A percentile compares a stretch with the other conserved stretches of the same genome.
These are phyloP conservation scores for Globisporangium echinulatum DNA, from an alignment of 352 stramenopile genomes.

Conservation along the genomic window DNA sequence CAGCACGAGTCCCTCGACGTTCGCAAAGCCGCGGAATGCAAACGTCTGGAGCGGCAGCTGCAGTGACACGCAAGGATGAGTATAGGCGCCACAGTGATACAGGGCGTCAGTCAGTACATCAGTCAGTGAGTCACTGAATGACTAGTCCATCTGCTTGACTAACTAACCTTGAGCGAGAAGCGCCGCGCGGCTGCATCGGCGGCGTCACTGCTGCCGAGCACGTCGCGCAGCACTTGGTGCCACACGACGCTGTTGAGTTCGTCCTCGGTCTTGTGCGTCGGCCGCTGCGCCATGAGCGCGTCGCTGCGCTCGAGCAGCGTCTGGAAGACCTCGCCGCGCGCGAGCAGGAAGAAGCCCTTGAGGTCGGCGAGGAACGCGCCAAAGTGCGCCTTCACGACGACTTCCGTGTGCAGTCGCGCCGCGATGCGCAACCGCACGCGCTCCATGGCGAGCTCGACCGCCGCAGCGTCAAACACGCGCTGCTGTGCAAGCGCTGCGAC, in stretches of 20 bases:
- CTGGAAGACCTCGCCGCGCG: conserved; percentile 67
- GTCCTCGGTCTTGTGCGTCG: conserved; percentile 45
- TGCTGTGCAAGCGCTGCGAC: conserved; percentile 29
- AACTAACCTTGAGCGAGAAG: conserved; percentile 42
- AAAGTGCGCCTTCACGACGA: conserved; percentile 66
- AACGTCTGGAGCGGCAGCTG: conserved; percentile 62
- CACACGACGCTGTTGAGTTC: conserved; percentile 64
- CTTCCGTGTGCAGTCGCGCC: conserved; percentile 43
- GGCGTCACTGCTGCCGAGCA: conserved; percentile 22
- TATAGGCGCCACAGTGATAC: no score
- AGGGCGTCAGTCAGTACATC: background rate
- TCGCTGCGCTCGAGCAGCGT: conserved; percentile 61
- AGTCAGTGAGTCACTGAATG: no score
- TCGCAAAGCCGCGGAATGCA: conserved; percentile 33
- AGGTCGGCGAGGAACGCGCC: conserved; percentile 43
- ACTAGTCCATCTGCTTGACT: background rate
- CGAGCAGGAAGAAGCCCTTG: conserved; percentile 64
- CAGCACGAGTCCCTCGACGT: conserved; percentile 22
- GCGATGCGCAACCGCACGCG: conserved; percentile 50
- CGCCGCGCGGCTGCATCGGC: conserved; percentile 26
- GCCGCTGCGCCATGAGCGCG: conserved; percentile 42
- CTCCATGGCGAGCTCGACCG: conserved; percentile 51
- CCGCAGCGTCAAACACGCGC: conserved; percentile 40
- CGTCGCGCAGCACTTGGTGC: conserved; percentile 43
- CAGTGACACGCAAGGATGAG: background rate